Base-by-base conservation (phyloP, 768 basidiomycete genomes). In the Sporobolomyces pararoseus region DNA sequence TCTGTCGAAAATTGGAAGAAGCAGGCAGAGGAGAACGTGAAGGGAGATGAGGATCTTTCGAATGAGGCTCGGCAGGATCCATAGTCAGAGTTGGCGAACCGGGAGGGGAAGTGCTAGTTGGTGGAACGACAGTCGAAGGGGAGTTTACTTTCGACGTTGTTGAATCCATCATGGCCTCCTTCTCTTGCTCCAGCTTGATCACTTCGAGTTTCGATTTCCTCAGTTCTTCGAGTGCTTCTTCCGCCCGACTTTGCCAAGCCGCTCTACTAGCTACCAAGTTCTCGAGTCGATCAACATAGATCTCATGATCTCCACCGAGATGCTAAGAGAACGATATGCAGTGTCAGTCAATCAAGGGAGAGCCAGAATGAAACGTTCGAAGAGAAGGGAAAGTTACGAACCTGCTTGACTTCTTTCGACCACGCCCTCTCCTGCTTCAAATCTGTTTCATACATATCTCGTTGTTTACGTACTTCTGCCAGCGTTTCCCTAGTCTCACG, bases 401-500 rank as follows among this genome's bases (percentile, higher is more conserved):
- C 66, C 57, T 65, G 29, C 37, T 51, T 65, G 25, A 66, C 31
- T 50, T 67, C 60, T 25, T 42, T 42, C 39, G 17, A 17, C 17
- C 17, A 17, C 39, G 39, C 4, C 12, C 37, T 35, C 35, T 67
- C 65, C 53, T 44, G 31, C 58, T 49, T 65, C 9, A 65, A 16
- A 9, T 65, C 66, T 5, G 25, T 37, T 12, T 68, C 53, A 25
- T 53, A 21, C 16, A 4, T 7, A 29, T 73, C 72, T 1, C 72
- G 58, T 44, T 73, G 67, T 0, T 44, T 27, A 0, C 72, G 63
- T 0, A 73, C 50, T 54, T 69, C 67, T 23, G 49, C 25, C 9
- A 73, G 61, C 2, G 67, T 69, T 10, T 54, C 23, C 4, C 72
- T 35, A 2, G 72, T 65, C 54, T 73, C 72, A 10, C 52, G 49